Base-by-base conservation (phyloP, 2,329 filamentous ascomycete genomes). In the Aureobasidium sp. region DNA sequence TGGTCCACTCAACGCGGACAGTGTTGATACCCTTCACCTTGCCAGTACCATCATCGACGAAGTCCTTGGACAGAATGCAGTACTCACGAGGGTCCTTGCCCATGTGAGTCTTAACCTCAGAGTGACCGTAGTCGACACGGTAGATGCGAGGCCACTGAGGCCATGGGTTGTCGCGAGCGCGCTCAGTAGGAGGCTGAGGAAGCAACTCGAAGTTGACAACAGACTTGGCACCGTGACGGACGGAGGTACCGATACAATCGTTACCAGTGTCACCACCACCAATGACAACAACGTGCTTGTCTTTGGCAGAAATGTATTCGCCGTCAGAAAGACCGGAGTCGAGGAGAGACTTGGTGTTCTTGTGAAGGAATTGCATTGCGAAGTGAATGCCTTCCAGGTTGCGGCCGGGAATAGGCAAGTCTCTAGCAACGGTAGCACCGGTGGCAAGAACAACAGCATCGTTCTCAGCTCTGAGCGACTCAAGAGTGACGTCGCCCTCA, bases 41-140 rank as follows among this genome's bases (percentile, higher is more conserved):
- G 67, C 90, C 90, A 45, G 73, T 81, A 57, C 89, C 90, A 63
- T 95, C 89, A 60, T 90, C 88, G 57, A 94, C 88, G 62, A 97
- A 97, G 64, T 95, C 88, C 75, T 94, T 91, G 16, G 90, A 95
- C 89, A 96, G 95, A 73, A 97, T 90, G 75, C 90, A 96, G 78
- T 87, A 97, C 74, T 96, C 91, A 63, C 91, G 89, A 55, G 91
- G 91, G 65, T 96, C 91, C 69, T 90, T 90, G 72, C 91, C 91
- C 76, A 90, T 91, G 76, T 96, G 90, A 62, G 91, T 90, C 71
- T 91, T 90, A 64, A 96, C 91, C 72, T 97, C 91, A 14, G 85
- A 86, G 77, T 97, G 91, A 54, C 91, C 91, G 66, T 97, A 97
- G 73, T 97, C 91, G n/a, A 96, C 88, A 63, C 91, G 90, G 79